Percentiles rank a stretch among this genome's conserved stretches.
Evolutionary conservation across 2,329 filamentous ascomycete species (phyloP).

Genomic region (Penicillium crustosum): DNA sequence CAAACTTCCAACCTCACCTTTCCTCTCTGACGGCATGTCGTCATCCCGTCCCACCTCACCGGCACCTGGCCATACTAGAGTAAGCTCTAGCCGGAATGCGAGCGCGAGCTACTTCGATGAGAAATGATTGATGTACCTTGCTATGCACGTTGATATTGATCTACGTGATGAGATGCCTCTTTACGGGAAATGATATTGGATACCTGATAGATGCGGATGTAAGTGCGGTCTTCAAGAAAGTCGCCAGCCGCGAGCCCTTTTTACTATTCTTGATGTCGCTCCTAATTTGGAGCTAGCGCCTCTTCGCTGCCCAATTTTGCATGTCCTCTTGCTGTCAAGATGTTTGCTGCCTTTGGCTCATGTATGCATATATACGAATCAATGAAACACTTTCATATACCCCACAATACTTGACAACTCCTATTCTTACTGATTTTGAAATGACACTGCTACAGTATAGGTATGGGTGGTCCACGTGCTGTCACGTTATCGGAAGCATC

Average conservation of each 20-base stretch:
- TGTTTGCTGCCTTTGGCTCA: constrained; percentile 15
- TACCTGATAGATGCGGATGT: constrained; percentile 17
- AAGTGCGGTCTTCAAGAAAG: not conserved
- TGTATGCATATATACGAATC: constrained; percentile 31
- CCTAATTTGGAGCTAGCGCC: constrained; percentile 2
- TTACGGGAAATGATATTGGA: constrained; percentile 17
- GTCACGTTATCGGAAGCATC: constrained; percentile 6
- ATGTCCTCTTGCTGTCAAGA: constrained; percentile 1
- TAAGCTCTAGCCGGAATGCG: constrained; percentile 40
- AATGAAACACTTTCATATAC: constrained; percentile 22
- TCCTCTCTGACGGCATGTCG: constrained; percentile 51
- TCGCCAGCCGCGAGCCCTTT: not conserved
- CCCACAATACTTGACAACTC: not conserved
- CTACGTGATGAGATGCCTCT: not conserved
- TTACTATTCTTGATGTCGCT: constrained; percentile 1
- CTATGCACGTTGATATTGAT: not conserved
- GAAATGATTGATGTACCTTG: constrained; percentile 22
- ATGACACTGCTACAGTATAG: not conserved
- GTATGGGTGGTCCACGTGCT: constrained; percentile 5
- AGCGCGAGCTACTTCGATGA: constrained; percentile 43
- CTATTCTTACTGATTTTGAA: not conserved
- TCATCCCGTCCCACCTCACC: constrained; percentile 56
- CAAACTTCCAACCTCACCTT: constrained; percentile 48
- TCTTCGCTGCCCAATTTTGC: constrained; percentile 4
- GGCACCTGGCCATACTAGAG: constrained; percentile 48